Conservation (phyloP, 257 asterid species). For the Solanum microdontum region DNA sequence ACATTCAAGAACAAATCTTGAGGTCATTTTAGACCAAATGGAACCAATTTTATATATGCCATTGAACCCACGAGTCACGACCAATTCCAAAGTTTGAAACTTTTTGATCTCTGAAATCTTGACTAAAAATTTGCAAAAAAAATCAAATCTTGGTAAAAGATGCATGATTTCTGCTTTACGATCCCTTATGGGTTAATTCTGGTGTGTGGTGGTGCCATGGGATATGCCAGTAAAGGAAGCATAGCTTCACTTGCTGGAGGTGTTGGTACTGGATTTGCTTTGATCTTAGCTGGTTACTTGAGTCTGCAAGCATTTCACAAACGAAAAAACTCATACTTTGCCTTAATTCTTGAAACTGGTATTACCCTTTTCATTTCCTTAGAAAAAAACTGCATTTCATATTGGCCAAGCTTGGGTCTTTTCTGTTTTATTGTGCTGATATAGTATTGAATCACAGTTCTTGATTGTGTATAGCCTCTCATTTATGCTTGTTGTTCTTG, state of each 20-base stretch:
- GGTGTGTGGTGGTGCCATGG: slow-evolving; percentile 73
- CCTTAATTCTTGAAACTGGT: slow-evolving; percentile 77
- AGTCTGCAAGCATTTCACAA: slow-evolving; percentile 84
- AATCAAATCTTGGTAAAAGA: slow-evolving; percentile 15
- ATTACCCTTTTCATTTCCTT: slow-evolving; percentile 5
- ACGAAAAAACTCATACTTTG: slow-evolving; percentile 67
- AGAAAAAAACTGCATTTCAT: background rate
- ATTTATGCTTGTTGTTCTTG: background rate
- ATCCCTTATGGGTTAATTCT: slow-evolving; percentile 83
- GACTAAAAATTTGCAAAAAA: background rate
- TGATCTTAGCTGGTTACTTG: slow-evolving; percentile 79
- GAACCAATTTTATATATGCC: background rate
- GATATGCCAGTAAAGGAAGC: slow-evolving; percentile 76
- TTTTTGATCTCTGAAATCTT: slow-evolving; percentile 2
- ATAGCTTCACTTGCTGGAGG: slow-evolving; percentile 82
- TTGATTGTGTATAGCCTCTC: background rate
- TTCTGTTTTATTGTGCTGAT: background rate
- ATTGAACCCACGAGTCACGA: background rate
- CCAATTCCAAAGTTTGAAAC: background rate
- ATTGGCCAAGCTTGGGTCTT: background rate
- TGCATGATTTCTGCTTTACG: slow-evolving; percentile 99
- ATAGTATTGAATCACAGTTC: background rate
- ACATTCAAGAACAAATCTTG: background rate
- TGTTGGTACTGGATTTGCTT: slow-evolving; percentile 55
- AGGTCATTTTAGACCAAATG: background rate